Evolutionary conservation across 2,329 filamentous ascomycete genomes (phyloP).

Genomic region (Eurotiales sp.): DNA sequence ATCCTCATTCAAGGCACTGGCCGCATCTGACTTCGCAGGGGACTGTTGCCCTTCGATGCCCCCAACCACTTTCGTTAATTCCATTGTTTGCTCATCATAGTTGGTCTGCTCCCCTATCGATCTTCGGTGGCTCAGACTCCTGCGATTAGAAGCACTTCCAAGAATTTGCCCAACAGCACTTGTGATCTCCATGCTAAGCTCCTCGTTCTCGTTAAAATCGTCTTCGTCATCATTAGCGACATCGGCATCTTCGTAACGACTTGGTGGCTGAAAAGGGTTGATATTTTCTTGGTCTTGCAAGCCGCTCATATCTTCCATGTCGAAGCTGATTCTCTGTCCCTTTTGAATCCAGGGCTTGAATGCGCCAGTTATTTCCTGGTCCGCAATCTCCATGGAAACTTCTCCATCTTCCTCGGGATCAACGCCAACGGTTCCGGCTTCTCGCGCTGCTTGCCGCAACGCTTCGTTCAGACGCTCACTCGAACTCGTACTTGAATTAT

Average conservation of each 20-base stretch:
- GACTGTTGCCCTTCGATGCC: conserved; percentile 32
- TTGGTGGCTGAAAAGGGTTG: conserved; percentile 28
- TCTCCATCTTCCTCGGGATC: conserved; percentile 61
- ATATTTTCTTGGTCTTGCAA: conserved; percentile 45
- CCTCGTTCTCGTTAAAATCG: conserved; percentile 54
- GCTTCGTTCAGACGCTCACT: conserved; percentile 73
- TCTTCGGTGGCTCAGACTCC: conserved; percentile 41
- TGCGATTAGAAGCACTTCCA: conserved; percentile 35
- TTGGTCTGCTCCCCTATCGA: conserved; percentile 41
- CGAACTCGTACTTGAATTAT: conserved; percentile 57
- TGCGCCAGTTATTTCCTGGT: conserved; percentile 52
- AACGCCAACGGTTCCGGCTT: conserved; percentile 69
- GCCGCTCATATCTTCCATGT: conserved; percentile 41
- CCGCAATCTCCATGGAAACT: conserved; percentile 75
- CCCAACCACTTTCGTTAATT: conserved; percentile 43
- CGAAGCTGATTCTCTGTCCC: conserved; percentile 37
- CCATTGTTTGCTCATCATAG: conserved; percentile 47
- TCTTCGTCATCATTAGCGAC: conserved; percentile 18
- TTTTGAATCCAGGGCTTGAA: conserved; percentile 49
- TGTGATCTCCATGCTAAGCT: conserved; percentile 94
- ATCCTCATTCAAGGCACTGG: conserved; percentile 34
- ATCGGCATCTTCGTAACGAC: conserved; percentile 8
- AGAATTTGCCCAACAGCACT: conserved; percentile 77
- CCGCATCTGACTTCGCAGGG: conserved; percentile 25
- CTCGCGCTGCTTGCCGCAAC: conserved; percentile 68